A percentile compares a stretch with the other conserved stretches of the same genome.
Evolutionary conservation across 352 stramenopile genomes (phyloP).

Genomic region (Phytophthora fragariaefolia): DNA sequence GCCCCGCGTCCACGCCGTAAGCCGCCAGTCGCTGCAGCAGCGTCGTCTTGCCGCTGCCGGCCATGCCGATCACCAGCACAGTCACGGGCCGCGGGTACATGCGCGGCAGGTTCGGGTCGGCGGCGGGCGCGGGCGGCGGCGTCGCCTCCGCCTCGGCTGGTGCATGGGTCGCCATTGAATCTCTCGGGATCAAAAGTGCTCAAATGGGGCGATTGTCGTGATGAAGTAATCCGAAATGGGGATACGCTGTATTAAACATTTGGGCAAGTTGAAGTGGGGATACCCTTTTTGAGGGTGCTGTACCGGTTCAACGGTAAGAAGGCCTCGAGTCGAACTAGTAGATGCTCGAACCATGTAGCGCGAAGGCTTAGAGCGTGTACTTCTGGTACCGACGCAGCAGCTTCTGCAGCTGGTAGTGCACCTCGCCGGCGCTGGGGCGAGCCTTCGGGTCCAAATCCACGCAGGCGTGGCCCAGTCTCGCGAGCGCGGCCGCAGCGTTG

Average conservation of each 20-base stretch:
- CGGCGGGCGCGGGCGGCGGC: slow-evolving; percentile 22
- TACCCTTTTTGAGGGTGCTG: slow-evolving; percentile 6
- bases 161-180: slow-evolving; percentile 34
- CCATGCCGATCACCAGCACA: slow-evolving; percentile 96
- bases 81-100: slow-evolving; percentile 78
- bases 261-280: slow-evolving; percentile 23
- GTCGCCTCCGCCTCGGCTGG: neutral
- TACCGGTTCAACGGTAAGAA: neutral
- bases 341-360: neutral
- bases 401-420: slow-evolving; percentile 42
- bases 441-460: slow-evolving; percentile 32
- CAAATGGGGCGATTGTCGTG: slow-evolving; percentile 12
- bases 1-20: slow-evolving; percentile 69
- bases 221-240: neutral
- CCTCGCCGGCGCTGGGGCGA: slow-evolving; percentile 33
- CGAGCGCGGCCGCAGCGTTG: slow-evolving; percentile 25
- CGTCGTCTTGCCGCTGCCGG: slow-evolving; percentile 96
- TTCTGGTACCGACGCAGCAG: slow-evolving; percentile 41
- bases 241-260: neutral
- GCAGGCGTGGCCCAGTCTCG: slow-evolving; percentile 34
- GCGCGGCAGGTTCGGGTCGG: slow-evolving; percentile 45
- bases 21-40: slow-evolving; percentile 91
- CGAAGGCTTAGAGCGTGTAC: slow-evolving; percentile 34
- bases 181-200: slow-evolving; percentile 17
- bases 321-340: slow-evolving; percentile 13